A percentile compares a stretch with the other conserved stretches of the same genome.
These are phyloP conservation scores for Wickerhamia fluorescens DNA, from an alignment of 805 yeast genomes.

Conservation along the genomic window DNA sequence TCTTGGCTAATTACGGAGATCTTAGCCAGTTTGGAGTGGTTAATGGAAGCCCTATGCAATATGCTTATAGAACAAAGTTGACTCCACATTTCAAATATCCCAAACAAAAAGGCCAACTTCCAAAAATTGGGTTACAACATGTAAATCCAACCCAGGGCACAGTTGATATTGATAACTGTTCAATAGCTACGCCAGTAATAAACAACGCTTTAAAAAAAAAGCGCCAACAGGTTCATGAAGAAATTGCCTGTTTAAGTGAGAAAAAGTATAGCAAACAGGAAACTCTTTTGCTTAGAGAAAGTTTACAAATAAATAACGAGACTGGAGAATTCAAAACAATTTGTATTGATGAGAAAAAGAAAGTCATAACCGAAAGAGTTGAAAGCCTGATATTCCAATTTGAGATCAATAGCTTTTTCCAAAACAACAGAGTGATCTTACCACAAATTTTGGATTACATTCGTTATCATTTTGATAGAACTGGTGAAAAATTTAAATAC, in stretches of 20 bases:
- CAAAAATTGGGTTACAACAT: conserved; percentile 25
- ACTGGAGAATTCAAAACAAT: conserved; percentile 22
- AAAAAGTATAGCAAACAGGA: conserved; percentile 6
- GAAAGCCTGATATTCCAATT: conserved; percentile 31
- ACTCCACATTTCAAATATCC: conserved; percentile 31
- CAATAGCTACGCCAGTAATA: conserved; percentile 27
- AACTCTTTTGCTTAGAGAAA: conserved; percentile 27
- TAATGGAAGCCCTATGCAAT: conserved; percentile 30
- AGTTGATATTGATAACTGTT: conserved; percentile 31
- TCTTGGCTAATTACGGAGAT: conserved; percentile 4
- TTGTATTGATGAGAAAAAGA: conserved; percentile 19
- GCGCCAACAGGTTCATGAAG: conserved; percentile 6
- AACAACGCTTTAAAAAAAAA: conserved; percentile 17
- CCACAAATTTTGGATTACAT: conserved; percentile 29
- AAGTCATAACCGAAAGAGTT: conserved; percentile 29
- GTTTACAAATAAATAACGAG: conserved; percentile 18
- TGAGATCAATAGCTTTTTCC: conserved; percentile 35
- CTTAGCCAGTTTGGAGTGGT: conserved; percentile 17
- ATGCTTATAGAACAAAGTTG: conserved; percentile 32
- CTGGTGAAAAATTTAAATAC: conserved; percentile 12
- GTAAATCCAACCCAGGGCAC: conserved; percentile 13
- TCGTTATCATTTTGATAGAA: conserved; percentile 10
- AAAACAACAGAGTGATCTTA: conserved; percentile 30
- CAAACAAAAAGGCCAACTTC: conserved; percentile 4
- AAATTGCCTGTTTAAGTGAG: too few species aligned